phyloP scores from a whole-genome alignment of 1,139 yeast genomes.

The Yamadazyma conglobata region DNA sequence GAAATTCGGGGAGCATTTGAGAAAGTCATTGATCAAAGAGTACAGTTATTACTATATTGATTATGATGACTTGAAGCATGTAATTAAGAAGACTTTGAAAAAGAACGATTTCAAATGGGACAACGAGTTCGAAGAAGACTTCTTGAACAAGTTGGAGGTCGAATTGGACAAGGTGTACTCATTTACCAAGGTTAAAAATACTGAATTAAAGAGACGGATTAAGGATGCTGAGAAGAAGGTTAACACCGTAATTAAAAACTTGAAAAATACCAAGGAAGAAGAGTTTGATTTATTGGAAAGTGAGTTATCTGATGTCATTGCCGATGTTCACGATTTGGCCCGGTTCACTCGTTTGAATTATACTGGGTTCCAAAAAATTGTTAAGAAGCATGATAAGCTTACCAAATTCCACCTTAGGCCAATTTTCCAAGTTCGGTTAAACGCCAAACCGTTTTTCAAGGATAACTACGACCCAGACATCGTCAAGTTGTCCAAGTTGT shows the following conservation, averaged over 20 bases:
- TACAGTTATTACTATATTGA: constrained; percentile 86
- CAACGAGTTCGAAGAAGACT: constrained; percentile 74
- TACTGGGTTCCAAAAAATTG: constrained; percentile 93
- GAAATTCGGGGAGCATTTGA: constrained; percentile 78
- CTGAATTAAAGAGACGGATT: constrained; percentile 79
- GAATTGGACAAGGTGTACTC: constrained; percentile 90
- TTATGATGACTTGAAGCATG: constrained; percentile 85
- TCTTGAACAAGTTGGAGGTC: constrained; percentile 66
- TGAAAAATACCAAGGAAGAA: constrained; percentile 56
- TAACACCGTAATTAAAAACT: constrained; percentile 49
- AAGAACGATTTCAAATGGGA: constrained; percentile 65
- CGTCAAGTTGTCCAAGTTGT: constrained; percentile 82
- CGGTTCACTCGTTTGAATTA: constrained; percentile 89
- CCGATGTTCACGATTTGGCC: constrained; percentile 95
- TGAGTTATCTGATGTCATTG: constrained; percentile 87
- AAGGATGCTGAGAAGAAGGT: constrained; percentile 75
- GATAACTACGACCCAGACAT: constrained; percentile 88
- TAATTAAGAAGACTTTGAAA: constrained; percentile 63
- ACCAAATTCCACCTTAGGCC: constrained; percentile 85
- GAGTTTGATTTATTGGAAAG: constrained; percentile 90
- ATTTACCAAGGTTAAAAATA: constrained; percentile 81
- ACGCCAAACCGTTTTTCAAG: constrained; percentile 91
- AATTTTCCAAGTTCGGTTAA: constrained; percentile 86
- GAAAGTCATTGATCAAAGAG: constrained; percentile 72
- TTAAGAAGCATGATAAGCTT: constrained; percentile 92